Evolutionary conservation across 1,284 basidiomycete genomes (phyloP), one percentile per base, ranked within the genome.

Genomic region (Austroboletus niveus): DNA sequence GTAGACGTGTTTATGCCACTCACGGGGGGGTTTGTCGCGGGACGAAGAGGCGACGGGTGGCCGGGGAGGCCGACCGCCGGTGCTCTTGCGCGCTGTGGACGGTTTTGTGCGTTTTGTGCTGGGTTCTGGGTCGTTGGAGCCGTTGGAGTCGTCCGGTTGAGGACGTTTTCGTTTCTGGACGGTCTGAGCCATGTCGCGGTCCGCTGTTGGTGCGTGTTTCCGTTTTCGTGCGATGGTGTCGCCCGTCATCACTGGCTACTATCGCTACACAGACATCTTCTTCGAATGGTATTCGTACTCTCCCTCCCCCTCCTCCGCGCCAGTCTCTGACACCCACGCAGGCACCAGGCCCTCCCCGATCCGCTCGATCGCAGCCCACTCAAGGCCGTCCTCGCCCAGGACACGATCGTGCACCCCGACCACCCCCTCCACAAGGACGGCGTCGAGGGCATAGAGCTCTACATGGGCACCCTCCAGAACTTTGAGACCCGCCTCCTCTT

Each of bases 251-350:
- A 81, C 78, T 56, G 89, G 89, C 4, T 91, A 85, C 63, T 91
- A 90, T 65, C 74, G 88, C 45, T 90, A 84, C 65, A 88, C 87
- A 0, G 88, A 91, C 66, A 85, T 91, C 45, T 85, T 81, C 77
- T 89, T 82, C 46, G 75, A 88, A 65, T 89, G 87, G 86, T 84
- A 57, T 24, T 24, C 56, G 59, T 42, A 29, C 7, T 36, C 49
- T 1, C 11, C 44, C 0, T 45, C 48, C 15, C 45, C 41, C 24
- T 8, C 42, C 20, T 47, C 46, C 6, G 5, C 11, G 38, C 22
- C 22, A 24, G 29, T 4, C 29, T 9, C 29, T n/a, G 31, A 8
- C 22, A 31, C 12, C 9, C 8, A 7, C n/a, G 11, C 44, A 80
- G 78, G 78, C 70, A 75, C 48, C 66, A 74, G 56, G 72, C 69